Base-by-base conservation (phyloP, 106 monocot species). In the Acanthochlamys bracteata region DNA sequence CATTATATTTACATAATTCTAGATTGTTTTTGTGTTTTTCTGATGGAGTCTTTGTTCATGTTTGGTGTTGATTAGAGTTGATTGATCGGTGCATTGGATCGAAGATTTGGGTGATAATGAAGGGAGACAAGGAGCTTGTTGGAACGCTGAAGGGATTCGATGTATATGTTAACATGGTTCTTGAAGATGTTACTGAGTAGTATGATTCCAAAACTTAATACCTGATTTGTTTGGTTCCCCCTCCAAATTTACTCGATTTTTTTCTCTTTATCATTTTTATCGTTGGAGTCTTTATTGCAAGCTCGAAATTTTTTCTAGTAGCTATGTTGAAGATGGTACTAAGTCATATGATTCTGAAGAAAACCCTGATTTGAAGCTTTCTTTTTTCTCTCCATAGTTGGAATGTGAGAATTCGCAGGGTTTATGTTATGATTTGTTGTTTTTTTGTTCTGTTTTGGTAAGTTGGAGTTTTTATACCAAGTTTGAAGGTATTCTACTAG, bases 91-190 rank as follows among this genome's bases (percentile, higher is more conserved):
- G 98, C 79, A 81, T 98, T 43, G 98, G 98, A 11, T 98, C 98
- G 60, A 91, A 91, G 88, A 98, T 98, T 41, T 98, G 98, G 98
- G 98, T 98, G 41, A 98, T 98, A 51, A 98, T 92, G 98, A 98
- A 98, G 85, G 96, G 96, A 0, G 96, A 98, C 79, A 98, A 98
- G 88, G 96, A 98, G 81, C 88, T 98, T 16, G 96, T 98, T 20
- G 96, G 96, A 22, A 98, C 96, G 40, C 88, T 98, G 2, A 80
- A 75, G 63, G 98, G 98, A 0, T 98, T 98, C 57, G 98, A 98
- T 40, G 98, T 98, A 55, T 98, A 98, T 57, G 88, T 98, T 75
- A 98, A 98, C 81, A 98, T 98, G 98, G 91, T 98, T 42, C 98
- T 98, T 15, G 98, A 98, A 59, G 98, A 98, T 65, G 98, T 98